Conservation (phyloP, 352 stramenopile species). For the Phytopythium delawarense region DNA sequence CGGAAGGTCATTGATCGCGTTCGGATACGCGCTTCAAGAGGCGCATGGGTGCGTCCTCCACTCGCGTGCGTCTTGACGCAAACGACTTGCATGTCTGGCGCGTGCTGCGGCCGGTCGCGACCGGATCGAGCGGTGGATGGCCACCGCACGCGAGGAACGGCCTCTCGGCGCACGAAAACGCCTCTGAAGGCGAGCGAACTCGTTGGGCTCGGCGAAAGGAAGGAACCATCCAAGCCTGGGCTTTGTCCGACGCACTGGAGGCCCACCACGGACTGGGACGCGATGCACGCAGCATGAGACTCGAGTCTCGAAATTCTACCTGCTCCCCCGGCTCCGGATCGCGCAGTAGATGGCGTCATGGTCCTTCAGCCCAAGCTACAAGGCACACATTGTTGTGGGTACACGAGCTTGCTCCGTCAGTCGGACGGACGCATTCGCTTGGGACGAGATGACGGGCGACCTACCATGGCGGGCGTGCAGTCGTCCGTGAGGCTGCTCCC, state of each 20-base stretch:
- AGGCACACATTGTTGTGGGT: background rate
- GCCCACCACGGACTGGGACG: background rate
- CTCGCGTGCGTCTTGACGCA: too few species aligned
- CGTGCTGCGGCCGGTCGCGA: too few species aligned
- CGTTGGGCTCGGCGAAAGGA: background rate
- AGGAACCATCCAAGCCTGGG: background rate
- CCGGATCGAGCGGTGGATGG: background rate
- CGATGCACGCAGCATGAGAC: background rate
- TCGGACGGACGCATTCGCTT: too few species aligned
- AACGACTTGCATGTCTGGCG: too few species aligned
- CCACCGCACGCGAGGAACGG: background rate
- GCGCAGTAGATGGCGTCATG: conserved; percentile 1
- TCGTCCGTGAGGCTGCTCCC: background rate
- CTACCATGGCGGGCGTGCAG: background rate
- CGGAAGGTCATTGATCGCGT: too few species aligned
- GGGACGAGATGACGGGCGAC: background rate
- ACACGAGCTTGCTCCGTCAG: too few species aligned
- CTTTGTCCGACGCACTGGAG: background rate
- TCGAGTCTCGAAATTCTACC: background rate
- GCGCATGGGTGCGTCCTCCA: too few species aligned
- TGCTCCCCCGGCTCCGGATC: background rate
- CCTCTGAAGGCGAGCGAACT: background rate
- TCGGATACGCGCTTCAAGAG: too few species aligned
- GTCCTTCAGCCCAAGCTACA: background rate
- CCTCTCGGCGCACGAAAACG: background rate